Base-by-base conservation (phyloP, 768 basidiomycete species). In the Macrolepiota dolichaula region DNA sequence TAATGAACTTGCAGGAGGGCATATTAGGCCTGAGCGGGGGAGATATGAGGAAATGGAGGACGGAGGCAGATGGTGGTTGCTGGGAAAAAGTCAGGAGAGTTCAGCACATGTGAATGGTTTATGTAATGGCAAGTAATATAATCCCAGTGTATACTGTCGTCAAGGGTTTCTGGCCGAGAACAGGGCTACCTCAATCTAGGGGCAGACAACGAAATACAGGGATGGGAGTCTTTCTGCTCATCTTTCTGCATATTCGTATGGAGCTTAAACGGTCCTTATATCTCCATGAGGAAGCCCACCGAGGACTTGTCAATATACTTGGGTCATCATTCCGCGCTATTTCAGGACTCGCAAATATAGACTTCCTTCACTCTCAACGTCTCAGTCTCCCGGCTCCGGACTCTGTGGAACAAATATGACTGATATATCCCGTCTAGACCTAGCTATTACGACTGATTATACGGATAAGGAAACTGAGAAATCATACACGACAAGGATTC, bases 1-100 rank as follows among this genome's bases (percentile, higher is more conserved):
- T 32, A 32, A 38, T 44, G 51, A 52, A 59, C 69, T 66, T 71
- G 74, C 76, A 76, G 52, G 75, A 75, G 61, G 74, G 76, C 73
- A 72, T 72, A 52, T 17, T 24, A 47, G n/a, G 46, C 57, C 36
- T 58, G 51, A 47, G 17, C 37, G 51, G 51, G 19, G 51, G 59
- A 53, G 59, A 53, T 53, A 60, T 36, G 59, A 58, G 47, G 12
- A 51, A 25, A 51, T 36, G 47, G 35, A 58, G 59, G 17, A 17
- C 27, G 13, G 49, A 19, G 13, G 52, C 40, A 36, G 32, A 49
- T 27, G 51, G 52, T 25, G 15, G 40, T 29, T 53, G 59, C 42
- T 44, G 42, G 42, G 42, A 44, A 22, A 13, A 19, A 24, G n/a
- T 53, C 13, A 24, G 29, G 27, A 17, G 9, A 22, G 7, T 32